Base-by-base conservation (phyloP, 371 early-diverging fungal species). In the Scutellospora calospora region DNA sequence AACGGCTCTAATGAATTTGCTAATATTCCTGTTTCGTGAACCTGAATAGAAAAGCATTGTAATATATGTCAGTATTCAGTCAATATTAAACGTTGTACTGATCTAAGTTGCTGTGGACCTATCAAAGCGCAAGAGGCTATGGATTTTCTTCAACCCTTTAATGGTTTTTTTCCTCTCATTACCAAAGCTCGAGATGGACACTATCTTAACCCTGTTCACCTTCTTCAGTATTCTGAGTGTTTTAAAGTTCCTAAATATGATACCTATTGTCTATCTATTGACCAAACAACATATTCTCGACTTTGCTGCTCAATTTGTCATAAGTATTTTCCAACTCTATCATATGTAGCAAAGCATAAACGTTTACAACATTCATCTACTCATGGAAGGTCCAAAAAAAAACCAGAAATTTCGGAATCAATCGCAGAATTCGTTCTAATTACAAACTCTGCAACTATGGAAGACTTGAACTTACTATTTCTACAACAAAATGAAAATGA, bases 181-280 rank as follows among this genome's bases (percentile, higher is more conserved):
- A 49, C 71, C 16, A 71, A 71, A 71, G 71, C 45, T 5, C 3
- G 25, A 51, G 71, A 71, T 71, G 51, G 51, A 9, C n/a, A 25
- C 6, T 71, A 20, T 25, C 14, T 14, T 18, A 71, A 29, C 31
- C 52, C 71, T 5, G 45, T 71, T 27, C 51, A 71, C 31, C 35
- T 71, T 25, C 72, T 68, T 12, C 69, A 68, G n/a, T 41, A 68
- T 41, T 16, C 2, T 20, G 69, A 52, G 45, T n/a, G 2, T 1
- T 22, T 66, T 29, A 71, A 71, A 52, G 20, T 71, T 12, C 72
- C 72, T n/a, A 31, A 27, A 1, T 71, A 52, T 71, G 72, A 71
- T 71, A 11, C 27, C 12, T 25, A 71, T 52, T 71, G 72, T 51
- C n/a, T 22, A 18, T 71, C 72, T 27, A 45, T 71, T 33, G 41